Conservation (phyloP, 345 rosid species). For the Pugionium dolabratum region DNA sequence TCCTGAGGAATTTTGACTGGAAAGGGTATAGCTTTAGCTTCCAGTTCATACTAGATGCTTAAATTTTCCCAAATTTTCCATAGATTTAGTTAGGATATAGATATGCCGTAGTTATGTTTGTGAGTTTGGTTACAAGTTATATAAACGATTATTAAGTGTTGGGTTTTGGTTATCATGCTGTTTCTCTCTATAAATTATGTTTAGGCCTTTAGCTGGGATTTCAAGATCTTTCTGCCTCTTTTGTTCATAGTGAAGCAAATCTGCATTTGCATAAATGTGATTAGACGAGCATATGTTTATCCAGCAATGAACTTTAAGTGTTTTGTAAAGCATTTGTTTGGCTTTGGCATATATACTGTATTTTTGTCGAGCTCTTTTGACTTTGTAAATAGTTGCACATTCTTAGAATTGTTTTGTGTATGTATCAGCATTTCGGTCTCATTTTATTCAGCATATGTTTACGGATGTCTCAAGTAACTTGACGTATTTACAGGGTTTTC, state of each 20-base stretch:
- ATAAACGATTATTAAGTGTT: background rate
- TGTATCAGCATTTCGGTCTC: conserved; percentile 6
- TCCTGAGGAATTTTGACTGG: background rate
- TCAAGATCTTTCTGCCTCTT: background rate
- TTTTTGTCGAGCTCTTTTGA: background rate
- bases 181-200: conserved; percentile 2
- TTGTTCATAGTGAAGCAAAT: background rate
- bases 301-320: background rate
- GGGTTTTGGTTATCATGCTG: background rate
- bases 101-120: background rate
- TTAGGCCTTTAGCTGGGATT: conserved; percentile 1
- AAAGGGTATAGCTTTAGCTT: conserved; percentile 8
- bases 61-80: background rate
- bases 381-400: background rate
- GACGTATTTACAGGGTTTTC: conserved; percentile 46
- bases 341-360: background rate
- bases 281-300: background rate
- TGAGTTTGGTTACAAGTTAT: background rate
- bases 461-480: conserved; percentile 11
- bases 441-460: conserved; percentile 7
- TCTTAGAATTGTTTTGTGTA: background rate
- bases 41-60: background rate
- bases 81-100: background rate
- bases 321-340: conserved; percentile 1
- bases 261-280: conserved; percentile 5